Evolutionary conservation across 2,329 filamentous ascomycete genomes (phyloP), one percentile per base, ranked within the genome.

Genomic region (Arthrobotrys iridis): DNA sequence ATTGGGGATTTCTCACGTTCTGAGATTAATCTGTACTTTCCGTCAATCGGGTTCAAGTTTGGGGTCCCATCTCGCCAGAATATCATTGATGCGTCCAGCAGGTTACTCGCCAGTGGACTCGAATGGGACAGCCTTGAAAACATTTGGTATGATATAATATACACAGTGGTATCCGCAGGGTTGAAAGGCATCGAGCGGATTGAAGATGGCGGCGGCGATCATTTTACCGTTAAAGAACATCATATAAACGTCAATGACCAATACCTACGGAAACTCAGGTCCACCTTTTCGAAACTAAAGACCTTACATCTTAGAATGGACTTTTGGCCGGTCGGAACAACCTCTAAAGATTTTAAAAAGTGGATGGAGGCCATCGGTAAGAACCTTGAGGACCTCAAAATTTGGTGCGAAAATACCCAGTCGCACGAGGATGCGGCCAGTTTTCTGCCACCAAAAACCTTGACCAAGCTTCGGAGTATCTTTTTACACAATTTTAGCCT

Each of bases 11-110:
- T 67, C 1, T 30, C 20, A 5, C 52, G 65, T 1, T 28, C 28
- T 8, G 52, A 68, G 3, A 30, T 60, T 1, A 68, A 68, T n/a
- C n/a, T 62, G 20, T 50, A 60, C 13, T 68, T 22, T 8, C 52
- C 52, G 6, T 52, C n/a, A 7, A 15, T 35, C 10, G 33, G 33
- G 15, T 37, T 37, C 20, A 4, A n/a, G 5, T 43, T 55, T 1
- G 55, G 65, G 15, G 4, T 20, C 0, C 7, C 41, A 22, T 0
- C 18, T 41, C 6, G 7, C n/a, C 11, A 24, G 8, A 52, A 6
- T n/a, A n/a, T n/a, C n/a, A n/a, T n/a, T n/a, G n/a, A n/a, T n/a
- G n/a, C n/a, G n/a, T n/a, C n/a, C n/a, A n/a, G n/a, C n/a, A n/a
- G n/a, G n/a, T n/a, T n/a, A n/a, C n/a, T n/a, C n/a, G n/a, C n/a